Percentiles rank a stretch among this genome's conserved stretches.
phyloP scores from a whole-genome alignment of 1,139 yeast genomes.

The Geotrichum australiense region DNA sequence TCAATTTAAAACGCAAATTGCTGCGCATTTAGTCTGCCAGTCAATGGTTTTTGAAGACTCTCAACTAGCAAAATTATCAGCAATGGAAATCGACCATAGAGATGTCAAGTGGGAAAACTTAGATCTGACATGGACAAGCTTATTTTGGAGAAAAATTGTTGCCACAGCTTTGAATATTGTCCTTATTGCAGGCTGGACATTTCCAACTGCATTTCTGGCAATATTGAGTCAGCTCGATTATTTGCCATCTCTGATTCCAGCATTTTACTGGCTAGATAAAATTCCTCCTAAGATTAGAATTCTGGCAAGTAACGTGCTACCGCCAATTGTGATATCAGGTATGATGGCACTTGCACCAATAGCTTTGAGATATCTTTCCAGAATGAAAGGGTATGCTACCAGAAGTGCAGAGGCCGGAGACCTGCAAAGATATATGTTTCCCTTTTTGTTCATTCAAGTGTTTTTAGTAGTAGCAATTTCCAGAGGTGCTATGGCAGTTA shows the following conservation, averaged over 20 bases:
- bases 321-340: constrained; percentile 58
- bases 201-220: constrained; percentile 83
- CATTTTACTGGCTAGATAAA: constrained; percentile 56
- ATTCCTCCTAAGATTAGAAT: constrained; percentile 55
- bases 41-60: constrained; percentile 23
- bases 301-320: constrained; percentile 66
- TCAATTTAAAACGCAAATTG: constrained; percentile 28
- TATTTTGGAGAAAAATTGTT: constrained; percentile 30
- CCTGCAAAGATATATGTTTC: constrained; percentile 71
- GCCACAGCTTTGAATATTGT: constrained; percentile 51
- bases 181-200: constrained; percentile 68
- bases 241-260: constrained; percentile 52
- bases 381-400: constrained; percentile 59
- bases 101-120: constrained; percentile 31
- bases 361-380: constrained; percentile 60
- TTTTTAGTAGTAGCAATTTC: constrained; percentile 81
- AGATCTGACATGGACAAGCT: constrained; percentile 16
- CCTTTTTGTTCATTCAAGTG: constrained; percentile 68
- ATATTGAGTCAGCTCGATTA: constrained; percentile 66
- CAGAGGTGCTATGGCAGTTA: constrained; percentile 64
- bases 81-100: constrained; percentile 26
- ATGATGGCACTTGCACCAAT: constrained; percentile 70
- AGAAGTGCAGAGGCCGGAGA: constrained; percentile 58
- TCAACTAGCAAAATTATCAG: constrained; percentile 17
- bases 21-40: constrained; percentile 32